Percentiles rank a stretch among this genome's conserved stretches.
Evolutionary conservation across 495 filamentous ascomycete genomes (phyloP).

Genomic region (Stereocaulon alpinum): DNA sequence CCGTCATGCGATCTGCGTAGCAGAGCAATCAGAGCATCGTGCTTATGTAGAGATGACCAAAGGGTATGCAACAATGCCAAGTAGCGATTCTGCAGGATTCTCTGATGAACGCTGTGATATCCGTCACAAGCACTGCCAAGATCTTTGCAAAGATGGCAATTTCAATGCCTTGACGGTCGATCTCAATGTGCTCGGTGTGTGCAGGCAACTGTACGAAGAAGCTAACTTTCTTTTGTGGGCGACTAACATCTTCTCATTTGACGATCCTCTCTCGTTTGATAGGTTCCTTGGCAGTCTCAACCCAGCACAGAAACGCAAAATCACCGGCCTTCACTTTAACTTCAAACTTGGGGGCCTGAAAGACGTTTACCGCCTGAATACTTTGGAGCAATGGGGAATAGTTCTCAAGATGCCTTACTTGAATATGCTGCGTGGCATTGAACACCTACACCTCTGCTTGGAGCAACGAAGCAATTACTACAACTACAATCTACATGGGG

Average conservation of each 20-base stretch:
- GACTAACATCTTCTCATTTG: conserved; percentile 18
- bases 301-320: conserved; percentile 6
- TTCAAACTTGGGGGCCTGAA: not conserved
- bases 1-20: not conserved
- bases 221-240: conserved; percentile 10
- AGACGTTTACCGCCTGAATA: no score
- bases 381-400: no score
- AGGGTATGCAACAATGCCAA: not conserved
- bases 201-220: conserved; percentile 12
- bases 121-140: not conserved
- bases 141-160: no score
- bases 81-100: not conserved
- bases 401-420: no score
- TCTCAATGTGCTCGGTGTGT: conserved; percentile 10
- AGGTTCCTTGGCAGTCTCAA: conserved; percentile 6
- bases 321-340: not conserved
- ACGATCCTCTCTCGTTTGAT: not conserved
- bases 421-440: no score
- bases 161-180: not conserved
- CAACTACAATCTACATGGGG: no score
- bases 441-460: no score
- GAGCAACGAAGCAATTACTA: no score
- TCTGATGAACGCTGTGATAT: not conserved
- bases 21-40: not conserved
- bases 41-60: not conserved